phyloP scores from a whole-genome alignment of 257 asterid genomes.

The Buddleja alternifolia region DNA sequence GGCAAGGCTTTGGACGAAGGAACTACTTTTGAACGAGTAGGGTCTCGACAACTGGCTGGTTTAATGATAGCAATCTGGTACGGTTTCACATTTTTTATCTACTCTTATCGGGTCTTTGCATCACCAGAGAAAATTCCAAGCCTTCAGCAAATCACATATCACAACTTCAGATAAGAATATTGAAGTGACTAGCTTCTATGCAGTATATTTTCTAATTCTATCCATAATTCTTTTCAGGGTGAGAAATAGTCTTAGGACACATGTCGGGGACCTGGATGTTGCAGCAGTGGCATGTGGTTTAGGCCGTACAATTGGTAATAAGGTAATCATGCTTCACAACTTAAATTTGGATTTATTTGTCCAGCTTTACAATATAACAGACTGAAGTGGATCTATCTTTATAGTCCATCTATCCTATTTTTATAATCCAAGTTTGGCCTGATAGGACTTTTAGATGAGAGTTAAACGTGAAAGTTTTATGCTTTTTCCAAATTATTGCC shows the following conservation, averaged over 20 bases:
- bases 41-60: slow-evolving; percentile 92
- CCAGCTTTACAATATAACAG: background rate
- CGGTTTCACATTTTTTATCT: slow-evolving; percentile 14
- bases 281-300: slow-evolving; percentile 94
- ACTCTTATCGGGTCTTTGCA: background rate
- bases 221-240: slow-evolving; percentile 55
- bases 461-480: too few relatives aligned
- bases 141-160: background rate
- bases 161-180: background rate
- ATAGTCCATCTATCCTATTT: too few relatives aligned
- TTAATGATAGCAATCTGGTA: slow-evolving; percentile 92
- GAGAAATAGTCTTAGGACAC: slow-evolving; percentile 68
- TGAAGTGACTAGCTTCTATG: too few relatives aligned
- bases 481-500: too few relatives aligned
- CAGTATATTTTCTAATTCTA: too few relatives aligned
- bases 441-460: too few relatives aligned
- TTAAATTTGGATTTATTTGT: background rate
- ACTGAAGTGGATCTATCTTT: background rate
- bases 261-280: slow-evolving; percentile 88
- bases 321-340: slow-evolving; percentile 47
- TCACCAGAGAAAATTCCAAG: background rate
- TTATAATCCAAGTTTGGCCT: too few relatives aligned
- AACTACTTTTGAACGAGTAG: slow-evolving; percentile 80
- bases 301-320: slow-evolving; percentile 96
- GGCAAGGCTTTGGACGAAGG: slow-evolving; percentile 89